Conservation (phyloP, 2,329 filamentous ascomycete genomes). For the Phaeosphaeria sp. region DNA sequence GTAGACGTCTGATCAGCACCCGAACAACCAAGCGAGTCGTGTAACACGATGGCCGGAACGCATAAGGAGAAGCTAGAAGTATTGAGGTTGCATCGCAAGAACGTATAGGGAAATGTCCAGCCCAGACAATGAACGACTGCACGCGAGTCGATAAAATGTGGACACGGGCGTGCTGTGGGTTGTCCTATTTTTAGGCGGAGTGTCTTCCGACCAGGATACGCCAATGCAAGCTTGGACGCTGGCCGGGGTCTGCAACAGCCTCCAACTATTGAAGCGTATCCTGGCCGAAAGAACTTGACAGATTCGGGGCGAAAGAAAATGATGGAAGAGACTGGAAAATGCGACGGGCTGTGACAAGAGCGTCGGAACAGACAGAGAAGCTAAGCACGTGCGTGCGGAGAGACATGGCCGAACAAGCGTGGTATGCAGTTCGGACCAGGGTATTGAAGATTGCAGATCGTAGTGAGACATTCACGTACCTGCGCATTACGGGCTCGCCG, state of each 20-base stretch:
- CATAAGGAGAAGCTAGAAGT: slow-evolving; percentile 4
- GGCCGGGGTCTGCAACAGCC: slow-evolving; percentile 32
- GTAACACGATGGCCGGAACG: slow-evolving; percentile 18
- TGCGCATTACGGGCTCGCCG: slow-evolving; percentile 67
- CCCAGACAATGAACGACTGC: slow-evolving; percentile 24
- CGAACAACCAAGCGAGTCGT: slow-evolving; percentile 12
- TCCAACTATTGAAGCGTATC: slow-evolving; percentile 29
- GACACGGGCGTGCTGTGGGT: slow-evolving; percentile 40
- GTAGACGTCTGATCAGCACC: slow-evolving; percentile 36
- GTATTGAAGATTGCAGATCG: slow-evolving; percentile 7
- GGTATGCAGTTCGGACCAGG: slow-evolving; percentile 7
- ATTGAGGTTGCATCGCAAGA: slow-evolving; percentile 10
- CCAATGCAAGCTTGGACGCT: slow-evolving; percentile 49
- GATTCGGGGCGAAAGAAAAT: background rate
- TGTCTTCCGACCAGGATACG: slow-evolving; percentile 44
- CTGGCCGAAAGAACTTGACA: slow-evolving; percentile 9
- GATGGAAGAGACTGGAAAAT: background rate
- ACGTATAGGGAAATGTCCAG: slow-evolving; percentile 11
- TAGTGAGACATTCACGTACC: slow-evolving; percentile 57
- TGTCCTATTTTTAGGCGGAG: slow-evolving; percentile 47
- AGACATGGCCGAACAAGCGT: background rate
- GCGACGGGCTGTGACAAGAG: background rate
- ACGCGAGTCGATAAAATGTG: slow-evolving; percentile 42
- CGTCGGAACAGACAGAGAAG: background rate
- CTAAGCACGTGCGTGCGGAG: background rate